Conservation (phyloP, 176 grass and related monocot genomes). For the Alloteropsis semialata region DNA sequence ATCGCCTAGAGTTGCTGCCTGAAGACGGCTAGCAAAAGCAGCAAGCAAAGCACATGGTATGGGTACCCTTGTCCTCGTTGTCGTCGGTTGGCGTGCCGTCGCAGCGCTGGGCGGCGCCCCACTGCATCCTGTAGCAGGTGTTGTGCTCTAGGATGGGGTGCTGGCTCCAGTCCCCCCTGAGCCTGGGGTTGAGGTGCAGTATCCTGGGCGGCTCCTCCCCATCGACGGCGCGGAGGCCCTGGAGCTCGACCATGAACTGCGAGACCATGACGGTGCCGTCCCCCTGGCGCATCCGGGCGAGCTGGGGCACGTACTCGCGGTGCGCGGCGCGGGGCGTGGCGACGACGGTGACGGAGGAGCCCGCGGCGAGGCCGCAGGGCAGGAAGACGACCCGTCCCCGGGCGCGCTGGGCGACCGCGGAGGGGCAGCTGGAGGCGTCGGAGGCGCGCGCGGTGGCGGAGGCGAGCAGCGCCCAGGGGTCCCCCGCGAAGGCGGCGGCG, state of each 20-base stretch:
- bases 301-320: constrained; percentile 70
- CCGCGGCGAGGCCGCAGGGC: constrained; percentile 78
- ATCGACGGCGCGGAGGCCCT: constrained; percentile 77
- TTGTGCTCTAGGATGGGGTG: constrained; percentile 90
- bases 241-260: constrained; percentile 90
- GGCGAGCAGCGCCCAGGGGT: constrained; percentile 37
- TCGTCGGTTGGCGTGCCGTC: constrained; percentile 55
- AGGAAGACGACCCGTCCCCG: constrained; percentile 67
- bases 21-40: no score
- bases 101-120: constrained; percentile 69
- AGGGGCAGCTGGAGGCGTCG: constrained; percentile 45
- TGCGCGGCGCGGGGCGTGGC: constrained; percentile 60
- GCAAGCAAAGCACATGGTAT: no score
- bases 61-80: constrained; percentile 63
- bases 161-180: constrained; percentile 89
- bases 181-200: constrained; percentile 78
- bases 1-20: no score
- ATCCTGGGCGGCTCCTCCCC: constrained; percentile 87
- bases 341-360: constrained; percentile 75
- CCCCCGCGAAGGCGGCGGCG: constrained; percentile 35
- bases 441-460: constrained; percentile 29
- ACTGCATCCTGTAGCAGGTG: constrained; percentile 93
- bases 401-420: constrained; percentile 40
- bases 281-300: constrained; percentile 48
- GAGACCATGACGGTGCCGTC: constrained; percentile 69